phyloP scores from a whole-genome alignment of 2,329 filamentous ascomycete genomes.

The Aspergillus sp. region DNA sequence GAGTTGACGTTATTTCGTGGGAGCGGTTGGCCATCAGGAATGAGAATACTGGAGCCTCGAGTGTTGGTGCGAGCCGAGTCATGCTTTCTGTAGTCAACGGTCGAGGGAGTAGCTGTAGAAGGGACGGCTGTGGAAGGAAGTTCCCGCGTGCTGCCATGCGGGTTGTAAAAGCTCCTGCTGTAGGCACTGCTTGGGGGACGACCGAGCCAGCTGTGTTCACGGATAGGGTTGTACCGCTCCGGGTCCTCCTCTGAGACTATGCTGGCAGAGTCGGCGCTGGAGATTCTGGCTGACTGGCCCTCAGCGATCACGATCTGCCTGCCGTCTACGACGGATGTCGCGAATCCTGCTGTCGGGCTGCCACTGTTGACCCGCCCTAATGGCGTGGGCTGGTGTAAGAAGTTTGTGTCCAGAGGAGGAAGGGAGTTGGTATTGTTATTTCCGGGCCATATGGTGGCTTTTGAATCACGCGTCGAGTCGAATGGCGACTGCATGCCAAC shows the following conservation, averaged over 20 bases:
- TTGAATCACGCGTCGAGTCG: conserved; percentile 32
- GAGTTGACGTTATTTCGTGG: conserved; percentile 30
- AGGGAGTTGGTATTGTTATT: conserved; percentile 28
- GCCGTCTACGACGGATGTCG: conserved; percentile 17
- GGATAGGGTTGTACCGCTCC: conserved; percentile 28
- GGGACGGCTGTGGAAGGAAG: conserved; percentile 18
- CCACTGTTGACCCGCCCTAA: conserved; percentile 41
- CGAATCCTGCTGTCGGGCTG: conserved; percentile 42
- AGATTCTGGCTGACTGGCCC: conserved; percentile 45
- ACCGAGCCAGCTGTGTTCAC: conserved; percentile 31
- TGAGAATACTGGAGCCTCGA: conserved; percentile 34
- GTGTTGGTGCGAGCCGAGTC: conserved; percentile 22
- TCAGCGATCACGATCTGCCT: conserved; percentile 37
- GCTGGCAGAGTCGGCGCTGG: conserved; percentile 43
- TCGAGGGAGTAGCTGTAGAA: conserved; percentile 13
- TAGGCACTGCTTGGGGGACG: conserved; percentile 45
- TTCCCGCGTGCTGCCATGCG: conserved; percentile 19
- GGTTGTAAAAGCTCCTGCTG: conserved; percentile 39
- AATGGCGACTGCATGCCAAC: conserved; percentile 21
- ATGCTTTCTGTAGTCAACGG: conserved; percentile 15
- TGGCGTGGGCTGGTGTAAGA: conserved; percentile 40
- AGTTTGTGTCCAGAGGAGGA: conserved; percentile 36
- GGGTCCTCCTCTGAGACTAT: conserved; percentile 37
- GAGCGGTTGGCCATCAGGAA: conserved; percentile 30
- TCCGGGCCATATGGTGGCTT: conserved; percentile 43